These are phyloP conservation scores for Clavariopsis aquatica DNA, from an alignment of 495 filamentous ascomycete species.

Conservation along the genomic window DNA sequence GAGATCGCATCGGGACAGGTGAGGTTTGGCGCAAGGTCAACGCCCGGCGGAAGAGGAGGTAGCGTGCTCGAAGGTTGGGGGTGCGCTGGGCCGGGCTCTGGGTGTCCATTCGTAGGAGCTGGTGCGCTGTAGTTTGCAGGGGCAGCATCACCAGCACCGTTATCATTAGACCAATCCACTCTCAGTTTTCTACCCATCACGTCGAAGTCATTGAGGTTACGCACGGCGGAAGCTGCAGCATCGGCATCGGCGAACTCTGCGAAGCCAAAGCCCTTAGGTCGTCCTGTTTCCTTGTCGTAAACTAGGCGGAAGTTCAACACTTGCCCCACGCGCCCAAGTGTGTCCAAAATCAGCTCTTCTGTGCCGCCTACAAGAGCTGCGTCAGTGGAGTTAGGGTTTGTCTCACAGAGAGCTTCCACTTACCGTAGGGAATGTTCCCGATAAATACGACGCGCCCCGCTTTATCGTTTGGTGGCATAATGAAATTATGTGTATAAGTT, in stretches of 20 bases:
- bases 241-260: slow-evolving; percentile 90
- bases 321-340: slow-evolving; percentile 81
- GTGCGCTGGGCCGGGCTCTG: slow-evolving; percentile 36
- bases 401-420: neutral
- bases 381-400: neutral
- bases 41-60: slow-evolving; percentile 80
- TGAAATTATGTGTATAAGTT: neutral
- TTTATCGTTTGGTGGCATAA: slow-evolving; percentile 34
- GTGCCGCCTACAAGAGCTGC: slow-evolving; percentile 64
- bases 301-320: slow-evolving; percentile 93
- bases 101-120: slow-evolving; percentile 46
- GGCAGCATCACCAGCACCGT: slow-evolving; percentile 69
- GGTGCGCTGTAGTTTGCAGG: slow-evolving; percentile 51
- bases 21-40: slow-evolving; percentile 76
- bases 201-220: slow-evolving; percentile 94
- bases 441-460: slow-evolving; percentile 45
- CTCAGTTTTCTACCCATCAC: slow-evolving; percentile 92
- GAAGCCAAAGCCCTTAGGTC: slow-evolving; percentile 95
- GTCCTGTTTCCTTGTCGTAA: slow-evolving; percentile 92
- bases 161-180: slow-evolving; percentile 93
- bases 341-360: slow-evolving; percentile 91
- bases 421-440: slow-evolving; percentile 50
- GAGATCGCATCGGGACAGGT: slow-evolving; percentile 89
- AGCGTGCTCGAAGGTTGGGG: slow-evolving; percentile 48
- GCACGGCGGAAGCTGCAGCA: slow-evolving; percentile 88